Evolutionary conservation across 139 green algal genomes (phyloP).

Genomic region (Dunaliella sp.): DNA sequence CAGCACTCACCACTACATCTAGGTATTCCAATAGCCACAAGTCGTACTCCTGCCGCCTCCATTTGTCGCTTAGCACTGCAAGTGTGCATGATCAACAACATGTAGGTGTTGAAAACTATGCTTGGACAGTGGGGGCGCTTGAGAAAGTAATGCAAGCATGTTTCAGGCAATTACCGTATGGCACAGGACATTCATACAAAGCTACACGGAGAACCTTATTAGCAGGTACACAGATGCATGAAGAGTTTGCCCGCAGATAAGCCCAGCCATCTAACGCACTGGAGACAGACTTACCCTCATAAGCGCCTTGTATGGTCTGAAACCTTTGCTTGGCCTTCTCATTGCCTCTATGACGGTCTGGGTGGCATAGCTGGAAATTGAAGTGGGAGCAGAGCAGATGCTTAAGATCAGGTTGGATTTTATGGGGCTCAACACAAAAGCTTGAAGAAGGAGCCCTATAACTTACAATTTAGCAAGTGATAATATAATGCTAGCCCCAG

Average conservation of each 20-base stretch:
- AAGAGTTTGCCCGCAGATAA: no score
- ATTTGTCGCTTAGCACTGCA: conserved; percentile 9
- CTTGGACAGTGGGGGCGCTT: neutral
- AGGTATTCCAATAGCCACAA: conserved; percentile 1
- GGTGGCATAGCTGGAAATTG: conserved; percentile 1
- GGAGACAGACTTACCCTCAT: conserved; percentile 11
- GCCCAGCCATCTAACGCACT: no score
- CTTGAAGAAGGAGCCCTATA: no score
- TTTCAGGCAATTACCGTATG: no score
- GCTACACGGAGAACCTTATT: no score
- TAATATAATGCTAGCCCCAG: no score
- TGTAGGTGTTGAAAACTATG: neutral
- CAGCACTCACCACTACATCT: neutral
- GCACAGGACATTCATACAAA: no score
- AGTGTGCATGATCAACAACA: neutral
- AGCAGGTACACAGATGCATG: no score
- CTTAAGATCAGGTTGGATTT: no score
- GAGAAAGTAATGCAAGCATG: neutral
- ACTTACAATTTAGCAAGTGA: no score
- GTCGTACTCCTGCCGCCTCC: conserved; percentile 6
- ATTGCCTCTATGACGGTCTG: neutral
- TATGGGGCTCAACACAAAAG: no score
- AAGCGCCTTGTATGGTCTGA: neutral
- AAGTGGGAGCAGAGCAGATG: no score
- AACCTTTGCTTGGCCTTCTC: neutral